Conservation (phyloP, 83 land plant species). For the Picea mariana region DNA sequence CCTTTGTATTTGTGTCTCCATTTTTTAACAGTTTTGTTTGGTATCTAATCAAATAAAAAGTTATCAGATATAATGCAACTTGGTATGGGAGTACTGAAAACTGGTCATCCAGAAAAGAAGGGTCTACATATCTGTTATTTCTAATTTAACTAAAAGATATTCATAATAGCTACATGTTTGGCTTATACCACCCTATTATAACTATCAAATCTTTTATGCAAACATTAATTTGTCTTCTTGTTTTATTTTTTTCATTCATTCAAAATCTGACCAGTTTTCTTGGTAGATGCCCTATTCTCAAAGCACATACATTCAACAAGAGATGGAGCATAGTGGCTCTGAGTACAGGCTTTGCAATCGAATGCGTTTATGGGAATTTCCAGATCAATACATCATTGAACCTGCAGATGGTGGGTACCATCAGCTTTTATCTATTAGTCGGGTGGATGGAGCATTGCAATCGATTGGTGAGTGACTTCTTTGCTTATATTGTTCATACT, state of each 20-base stretch:
- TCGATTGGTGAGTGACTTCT: constrained; percentile 41
- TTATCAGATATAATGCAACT: no score
- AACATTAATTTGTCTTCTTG: background rate
- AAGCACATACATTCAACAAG: background rate
- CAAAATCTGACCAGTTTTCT: constrained; percentile 7
- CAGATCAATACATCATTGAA: constrained; percentile 77
- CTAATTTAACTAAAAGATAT: no score
- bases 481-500: background rate
- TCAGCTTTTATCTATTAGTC: constrained; percentile 56
- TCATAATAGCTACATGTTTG: no score
- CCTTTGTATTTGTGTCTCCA: no score
- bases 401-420: constrained; percentile 65
- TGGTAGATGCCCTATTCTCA: background rate
- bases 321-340: constrained; percentile 20
- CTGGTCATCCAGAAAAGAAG: no score
- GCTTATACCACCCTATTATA: no score
- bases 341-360: constrained; percentile 43
- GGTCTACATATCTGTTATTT: no score
- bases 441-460: constrained; percentile 66
- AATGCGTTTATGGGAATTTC: constrained; percentile 90
- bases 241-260: background rate
- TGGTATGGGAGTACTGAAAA: no score
- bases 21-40: no score
- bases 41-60: no score
- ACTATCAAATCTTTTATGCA: background rate